These are phyloP conservation scores for Camillea tinctor DNA, from an alignment of 2,329 filamentous ascomycete genomes.

Conservation along the genomic window DNA sequence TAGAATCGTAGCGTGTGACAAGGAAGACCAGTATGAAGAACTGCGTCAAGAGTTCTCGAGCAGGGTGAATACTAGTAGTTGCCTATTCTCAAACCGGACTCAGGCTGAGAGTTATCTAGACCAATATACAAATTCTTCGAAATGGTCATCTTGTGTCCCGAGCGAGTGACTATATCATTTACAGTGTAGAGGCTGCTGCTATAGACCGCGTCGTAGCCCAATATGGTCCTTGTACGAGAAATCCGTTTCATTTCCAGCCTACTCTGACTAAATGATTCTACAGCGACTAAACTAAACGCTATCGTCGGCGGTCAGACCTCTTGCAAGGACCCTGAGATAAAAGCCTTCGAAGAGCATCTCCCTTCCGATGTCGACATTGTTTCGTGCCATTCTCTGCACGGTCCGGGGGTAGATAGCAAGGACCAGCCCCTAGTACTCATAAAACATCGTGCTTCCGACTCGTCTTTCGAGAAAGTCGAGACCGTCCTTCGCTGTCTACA, in stretches of 20 bases:
- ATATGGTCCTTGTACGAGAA: constrained; percentile 83
- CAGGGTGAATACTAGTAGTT: constrained; percentile 62
- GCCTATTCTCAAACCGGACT: constrained; percentile 31
- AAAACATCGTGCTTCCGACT: constrained; percentile 81
- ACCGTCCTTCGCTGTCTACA: constrained; percentile 77
- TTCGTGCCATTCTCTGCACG: constrained; percentile 94
- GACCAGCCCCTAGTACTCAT: constrained; percentile 93
- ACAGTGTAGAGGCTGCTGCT: constrained; percentile 92
- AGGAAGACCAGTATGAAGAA: constrained; percentile 80
- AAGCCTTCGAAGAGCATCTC: constrained; percentile 85
- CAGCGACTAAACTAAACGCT: constrained; percentile 90
- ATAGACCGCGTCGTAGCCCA: constrained; percentile 84
- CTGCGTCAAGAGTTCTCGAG: constrained; percentile 78
- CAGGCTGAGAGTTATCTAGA: constrained; percentile 64
- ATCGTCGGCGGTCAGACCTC: constrained; percentile 98
- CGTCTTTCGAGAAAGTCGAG: constrained; percentile 76
- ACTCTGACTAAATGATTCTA: constrained; percentile 9
- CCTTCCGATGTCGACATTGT: constrained; percentile 89
- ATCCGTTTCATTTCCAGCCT: constrained; percentile 16
- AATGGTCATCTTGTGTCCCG: constrained; percentile 96
- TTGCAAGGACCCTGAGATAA: constrained; percentile 95
- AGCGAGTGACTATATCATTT: constrained; percentile 97
- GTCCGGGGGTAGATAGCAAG: constrained; percentile 81
- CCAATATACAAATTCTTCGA: constrained; percentile 80
- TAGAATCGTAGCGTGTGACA: constrained; percentile 94